phyloP scores from a whole-genome alignment of 257 asterid genomes.

The Jacaranda copaia region DNA sequence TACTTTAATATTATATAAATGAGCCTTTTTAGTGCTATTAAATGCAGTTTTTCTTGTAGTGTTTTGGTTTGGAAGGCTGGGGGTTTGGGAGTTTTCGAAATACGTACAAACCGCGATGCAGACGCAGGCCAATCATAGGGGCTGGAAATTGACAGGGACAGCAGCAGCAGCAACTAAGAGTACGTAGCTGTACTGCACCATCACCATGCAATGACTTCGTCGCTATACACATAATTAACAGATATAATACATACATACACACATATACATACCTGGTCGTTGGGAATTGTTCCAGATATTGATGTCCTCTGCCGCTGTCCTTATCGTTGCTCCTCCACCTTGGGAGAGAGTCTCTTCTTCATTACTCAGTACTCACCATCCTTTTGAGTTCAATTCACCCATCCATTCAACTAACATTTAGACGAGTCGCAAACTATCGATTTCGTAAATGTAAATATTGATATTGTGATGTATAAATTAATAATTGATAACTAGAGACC shows the following conservation, averaged over 20 bases:
- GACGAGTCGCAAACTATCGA: no score
- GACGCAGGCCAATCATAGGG: conserved; percentile 8
- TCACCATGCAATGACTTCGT: conserved; percentile 22
- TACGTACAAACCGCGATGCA: background rate
- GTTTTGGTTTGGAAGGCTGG: background rate
- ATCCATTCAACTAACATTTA: no score
- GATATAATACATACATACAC: no score
- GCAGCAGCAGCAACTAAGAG: conserved; percentile 22
- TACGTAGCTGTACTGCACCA: conserved; percentile 34
- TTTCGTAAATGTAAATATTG: no score
- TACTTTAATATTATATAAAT: no score
- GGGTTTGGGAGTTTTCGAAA: conserved; percentile 24
- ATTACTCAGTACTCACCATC: background rate
- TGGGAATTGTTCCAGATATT: conserved; percentile 36
- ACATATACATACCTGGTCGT: background rate
- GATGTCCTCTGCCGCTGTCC: background rate
- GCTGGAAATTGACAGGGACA: background rate
- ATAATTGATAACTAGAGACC: no score
- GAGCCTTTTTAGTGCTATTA: no score
- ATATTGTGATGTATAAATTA: no score
- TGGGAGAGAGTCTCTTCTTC: background rate
- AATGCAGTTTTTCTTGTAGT: no score
- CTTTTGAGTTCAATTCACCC: background rate
- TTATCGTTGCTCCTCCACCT: background rate
- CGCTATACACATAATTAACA: background rate